Conservation (phyloP, 371 early-diverging fungal species). For the Phascolomyces articulosus region DNA sequence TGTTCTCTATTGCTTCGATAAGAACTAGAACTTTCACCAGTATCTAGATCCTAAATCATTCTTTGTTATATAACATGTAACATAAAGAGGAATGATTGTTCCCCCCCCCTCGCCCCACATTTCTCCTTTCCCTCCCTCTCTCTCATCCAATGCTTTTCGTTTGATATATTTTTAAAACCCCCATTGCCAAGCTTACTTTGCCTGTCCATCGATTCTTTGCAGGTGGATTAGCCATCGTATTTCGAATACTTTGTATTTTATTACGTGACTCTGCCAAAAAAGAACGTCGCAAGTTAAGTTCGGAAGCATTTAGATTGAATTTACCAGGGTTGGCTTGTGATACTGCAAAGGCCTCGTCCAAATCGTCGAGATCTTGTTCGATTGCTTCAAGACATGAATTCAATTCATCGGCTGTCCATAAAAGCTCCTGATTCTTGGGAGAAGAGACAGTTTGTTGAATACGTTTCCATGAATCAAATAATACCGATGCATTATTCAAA, state of each 20-base stretch:
- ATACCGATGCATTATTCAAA: constrained; percentile 45
- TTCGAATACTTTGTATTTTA: constrained; percentile 38
- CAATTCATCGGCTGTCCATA: constrained; percentile 66
- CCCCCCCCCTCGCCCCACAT: too few species aligned
- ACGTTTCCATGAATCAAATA: constrained; percentile 64
- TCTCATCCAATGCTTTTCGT: too few species aligned
- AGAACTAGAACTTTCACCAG: constrained; percentile 3
- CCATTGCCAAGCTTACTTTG: background rate
- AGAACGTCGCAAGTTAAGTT: constrained; percentile 46
- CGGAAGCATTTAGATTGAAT: constrained; percentile 52
- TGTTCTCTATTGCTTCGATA: constrained; percentile 1
- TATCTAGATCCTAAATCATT: background rate
- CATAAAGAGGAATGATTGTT: too few species aligned
- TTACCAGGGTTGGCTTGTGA: constrained; percentile 51
- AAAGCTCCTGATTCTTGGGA: constrained; percentile 61
- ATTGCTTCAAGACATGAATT: constrained; percentile 47
- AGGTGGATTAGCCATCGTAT: constrained; percentile 44
- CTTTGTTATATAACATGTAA: background rate
- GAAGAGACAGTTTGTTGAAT: constrained; percentile 68
- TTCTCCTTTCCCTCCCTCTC: too few species aligned
- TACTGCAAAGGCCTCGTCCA: constrained; percentile 60
- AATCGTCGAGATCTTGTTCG: constrained; percentile 61
- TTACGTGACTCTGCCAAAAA: constrained; percentile 53
- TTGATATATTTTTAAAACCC: background rate
- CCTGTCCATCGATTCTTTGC: constrained; percentile 22